These are phyloP conservation scores for Microdochium trichocladiopsis DNA, from an alignment of 2,329 filamentous ascomycete genomes.

Conservation along the genomic window DNA sequence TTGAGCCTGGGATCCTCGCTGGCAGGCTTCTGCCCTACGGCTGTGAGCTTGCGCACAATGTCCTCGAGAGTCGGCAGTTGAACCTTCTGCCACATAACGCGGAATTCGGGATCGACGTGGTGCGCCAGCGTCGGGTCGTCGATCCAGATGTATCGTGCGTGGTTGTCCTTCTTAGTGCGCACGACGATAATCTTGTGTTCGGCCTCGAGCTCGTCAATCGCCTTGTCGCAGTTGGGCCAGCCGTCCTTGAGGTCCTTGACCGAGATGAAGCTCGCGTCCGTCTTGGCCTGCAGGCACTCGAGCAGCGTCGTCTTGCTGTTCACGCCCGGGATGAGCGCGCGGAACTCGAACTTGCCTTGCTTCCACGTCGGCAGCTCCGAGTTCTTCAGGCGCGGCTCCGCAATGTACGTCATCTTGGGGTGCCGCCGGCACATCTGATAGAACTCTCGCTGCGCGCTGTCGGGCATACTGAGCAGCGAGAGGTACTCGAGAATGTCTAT, in stretches of 20 bases:
- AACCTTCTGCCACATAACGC: slow-evolving; percentile 74
- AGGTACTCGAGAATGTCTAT: slow-evolving; percentile 75
- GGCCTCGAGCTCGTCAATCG: slow-evolving; percentile 70
- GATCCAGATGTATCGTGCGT: slow-evolving; percentile 79
- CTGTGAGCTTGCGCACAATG: slow-evolving; percentile 68
- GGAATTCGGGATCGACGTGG: slow-evolving; percentile 74
- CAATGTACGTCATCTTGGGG: slow-evolving; percentile 47
- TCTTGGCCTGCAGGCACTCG: slow-evolving; percentile 72
- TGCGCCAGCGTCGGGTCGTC: slow-evolving; percentile 76
- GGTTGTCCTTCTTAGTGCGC: slow-evolving; percentile 86
- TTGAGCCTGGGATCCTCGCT: slow-evolving; percentile 68
- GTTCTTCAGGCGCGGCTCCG: slow-evolving; percentile 24
- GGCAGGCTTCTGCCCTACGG: slow-evolving; percentile 75
- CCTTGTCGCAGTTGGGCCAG: slow-evolving; percentile 78
- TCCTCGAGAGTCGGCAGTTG: slow-evolving; percentile 69
- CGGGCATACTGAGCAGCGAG: slow-evolving; percentile 57
- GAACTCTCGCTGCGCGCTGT: slow-evolving; percentile 57
- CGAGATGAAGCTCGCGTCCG: slow-evolving; percentile 70
- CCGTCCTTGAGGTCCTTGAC: slow-evolving; percentile 95
- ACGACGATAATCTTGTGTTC: slow-evolving; percentile 78
- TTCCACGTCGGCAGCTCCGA: slow-evolving; percentile 58
- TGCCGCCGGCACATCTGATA: slow-evolving; percentile 61
- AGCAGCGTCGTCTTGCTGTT: slow-evolving; percentile 71
- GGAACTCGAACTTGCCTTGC: slow-evolving; percentile 72
- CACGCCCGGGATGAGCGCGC: slow-evolving; percentile 74